Percentiles rank a stretch among this genome's conserved stretches.
phyloP scores from a whole-genome alignment of 2,329 filamentous ascomycete genomes.

The Xylariaceae sp. region DNA sequence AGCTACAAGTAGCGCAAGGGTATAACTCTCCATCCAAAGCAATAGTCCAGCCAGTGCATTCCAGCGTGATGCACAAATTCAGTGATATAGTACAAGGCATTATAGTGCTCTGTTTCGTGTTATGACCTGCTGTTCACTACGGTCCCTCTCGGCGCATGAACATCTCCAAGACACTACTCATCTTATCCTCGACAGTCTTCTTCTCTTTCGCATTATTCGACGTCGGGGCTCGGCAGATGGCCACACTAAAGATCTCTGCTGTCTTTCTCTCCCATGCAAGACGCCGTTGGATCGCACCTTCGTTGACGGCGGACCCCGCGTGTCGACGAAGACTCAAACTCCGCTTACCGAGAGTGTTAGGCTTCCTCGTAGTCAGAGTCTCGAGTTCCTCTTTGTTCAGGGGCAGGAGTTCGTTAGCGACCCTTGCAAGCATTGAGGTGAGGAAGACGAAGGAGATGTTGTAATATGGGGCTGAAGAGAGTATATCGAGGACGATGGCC shows the following conservation, averaged over 20 bases:
- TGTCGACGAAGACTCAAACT: constrained; percentile 47
- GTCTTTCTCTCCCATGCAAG: constrained; percentile 59
- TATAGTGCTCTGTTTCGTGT: no score
- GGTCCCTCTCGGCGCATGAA: constrained; percentile 52
- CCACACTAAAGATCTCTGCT: constrained; percentile 62
- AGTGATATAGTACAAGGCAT: no score
- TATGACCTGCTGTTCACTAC: no score
- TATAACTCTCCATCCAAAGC: no score
- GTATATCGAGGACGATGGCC: constrained; percentile 64
- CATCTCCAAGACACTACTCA: constrained; percentile 65
- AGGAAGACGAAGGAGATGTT: constrained; percentile 89
- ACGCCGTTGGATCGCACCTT: constrained; percentile 52
- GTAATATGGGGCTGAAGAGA: constrained; percentile 70
- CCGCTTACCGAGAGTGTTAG: constrained; percentile 36
- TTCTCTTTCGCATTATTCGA: constrained; percentile 51
- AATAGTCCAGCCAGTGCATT: no score
- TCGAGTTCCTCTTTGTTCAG: constrained; percentile 39
- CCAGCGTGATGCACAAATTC: no score
- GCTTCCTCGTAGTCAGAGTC: constrained; percentile 27
- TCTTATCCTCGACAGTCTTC: constrained; percentile 60
- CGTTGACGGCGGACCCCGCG: constrained; percentile 29
- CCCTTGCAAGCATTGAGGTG: constrained; percentile 66
- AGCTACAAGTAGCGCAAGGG: no score
- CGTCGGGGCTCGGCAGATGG: constrained; percentile 54
- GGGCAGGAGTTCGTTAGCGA: constrained; percentile 48